Conservation (phyloP, 768 basidiomycete genomes). For the Butyriboletus loyo region DNA sequence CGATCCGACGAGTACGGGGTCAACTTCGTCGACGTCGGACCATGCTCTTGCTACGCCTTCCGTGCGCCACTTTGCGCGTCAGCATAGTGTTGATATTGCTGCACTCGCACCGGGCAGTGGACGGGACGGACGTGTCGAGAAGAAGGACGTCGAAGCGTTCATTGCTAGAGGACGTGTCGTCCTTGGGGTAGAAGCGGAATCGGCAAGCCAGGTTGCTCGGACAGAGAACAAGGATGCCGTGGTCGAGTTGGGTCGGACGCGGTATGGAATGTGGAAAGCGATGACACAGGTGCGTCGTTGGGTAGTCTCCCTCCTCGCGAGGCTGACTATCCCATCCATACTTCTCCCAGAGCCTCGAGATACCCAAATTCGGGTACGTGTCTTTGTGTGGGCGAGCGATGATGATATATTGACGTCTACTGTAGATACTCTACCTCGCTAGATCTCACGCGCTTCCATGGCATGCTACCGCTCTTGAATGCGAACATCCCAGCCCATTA, state of each 20-base stretch:
- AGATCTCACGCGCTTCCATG: constrained; percentile 69
- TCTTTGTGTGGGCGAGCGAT: not conserved
- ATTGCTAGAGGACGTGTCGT: constrained; percentile 29
- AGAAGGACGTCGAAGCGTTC: constrained; percentile 66
- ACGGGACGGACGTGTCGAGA: constrained; percentile 71
- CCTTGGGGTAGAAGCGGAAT: not conserved
- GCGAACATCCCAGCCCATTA: constrained; percentile 63
- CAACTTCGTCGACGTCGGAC: constrained; percentile 14
- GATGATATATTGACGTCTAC: not conserved
- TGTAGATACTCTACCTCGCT: constrained; percentile 68
- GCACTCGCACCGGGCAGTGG: constrained; percentile 65
- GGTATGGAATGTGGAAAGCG: constrained; percentile 86
- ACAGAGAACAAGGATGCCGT: constrained; percentile 44
- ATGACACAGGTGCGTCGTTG: constrained; percentile 66
- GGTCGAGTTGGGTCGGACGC: constrained; percentile 71
- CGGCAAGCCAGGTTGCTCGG: not conserved
- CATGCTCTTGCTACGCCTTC: constrained; percentile 71
- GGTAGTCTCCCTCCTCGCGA: not conserved
- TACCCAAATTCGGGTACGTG: constrained; percentile 78
- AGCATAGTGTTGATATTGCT: constrained; percentile 59
- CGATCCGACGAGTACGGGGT: constrained; percentile 49
- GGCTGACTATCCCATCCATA: not conserved
- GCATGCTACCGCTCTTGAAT: constrained; percentile 61
- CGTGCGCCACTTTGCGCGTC: constrained; percentile 72
- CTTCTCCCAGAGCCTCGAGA: constrained; percentile 68